phyloP scores from a whole-genome alignment of 2,329 filamentous ascomycete genomes.

The Aspergillus sp. region DNA sequence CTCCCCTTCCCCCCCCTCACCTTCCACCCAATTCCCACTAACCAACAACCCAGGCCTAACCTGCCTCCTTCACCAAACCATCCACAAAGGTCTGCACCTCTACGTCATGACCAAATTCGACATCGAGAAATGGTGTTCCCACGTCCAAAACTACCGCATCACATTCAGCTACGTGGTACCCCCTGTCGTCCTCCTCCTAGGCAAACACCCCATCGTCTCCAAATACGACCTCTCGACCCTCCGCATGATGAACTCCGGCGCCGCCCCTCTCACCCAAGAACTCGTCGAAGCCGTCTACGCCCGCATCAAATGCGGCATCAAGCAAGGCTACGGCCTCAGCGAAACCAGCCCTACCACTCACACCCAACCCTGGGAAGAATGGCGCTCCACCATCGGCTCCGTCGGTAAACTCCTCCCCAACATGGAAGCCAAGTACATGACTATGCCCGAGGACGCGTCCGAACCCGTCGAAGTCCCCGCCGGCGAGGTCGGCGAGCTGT shows the following conservation, averaged over 20 bases:
- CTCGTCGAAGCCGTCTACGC: constrained; percentile 75
- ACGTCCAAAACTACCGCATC: constrained; percentile 73
- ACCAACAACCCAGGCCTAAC: constrained; percentile 61
- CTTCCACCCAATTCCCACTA: background rate
- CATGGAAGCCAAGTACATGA: constrained; percentile 79
- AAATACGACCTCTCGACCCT: constrained; percentile 80
- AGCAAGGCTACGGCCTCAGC: constrained; percentile 89
- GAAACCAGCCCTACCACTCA: constrained; percentile 83
- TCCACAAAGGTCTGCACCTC: constrained; percentile 66
- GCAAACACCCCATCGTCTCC: constrained; percentile 74
- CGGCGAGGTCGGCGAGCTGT: constrained; percentile 70
- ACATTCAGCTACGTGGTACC: constrained; percentile 83
- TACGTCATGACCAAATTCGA: constrained; percentile 80
- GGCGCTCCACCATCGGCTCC: constrained; percentile 73
- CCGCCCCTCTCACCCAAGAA: constrained; percentile 79
- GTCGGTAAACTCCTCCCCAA: constrained; percentile 78
- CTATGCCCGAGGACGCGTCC: constrained; percentile 52
- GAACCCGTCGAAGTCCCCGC: constrained; percentile 58
- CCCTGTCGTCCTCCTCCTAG: constrained; percentile 76
- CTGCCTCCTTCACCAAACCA: constrained; percentile 68
- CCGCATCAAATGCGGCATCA: constrained; percentile 75
- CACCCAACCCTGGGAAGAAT: constrained; percentile 72
- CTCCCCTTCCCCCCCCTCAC: too few relatives aligned
- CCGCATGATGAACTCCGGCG: constrained; percentile 83
- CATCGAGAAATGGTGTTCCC: constrained; percentile 72